These are phyloP conservation scores for Lichtheimia ornata DNA, from an alignment of 371 early-diverging fungal species.

Conservation along the genomic window DNA sequence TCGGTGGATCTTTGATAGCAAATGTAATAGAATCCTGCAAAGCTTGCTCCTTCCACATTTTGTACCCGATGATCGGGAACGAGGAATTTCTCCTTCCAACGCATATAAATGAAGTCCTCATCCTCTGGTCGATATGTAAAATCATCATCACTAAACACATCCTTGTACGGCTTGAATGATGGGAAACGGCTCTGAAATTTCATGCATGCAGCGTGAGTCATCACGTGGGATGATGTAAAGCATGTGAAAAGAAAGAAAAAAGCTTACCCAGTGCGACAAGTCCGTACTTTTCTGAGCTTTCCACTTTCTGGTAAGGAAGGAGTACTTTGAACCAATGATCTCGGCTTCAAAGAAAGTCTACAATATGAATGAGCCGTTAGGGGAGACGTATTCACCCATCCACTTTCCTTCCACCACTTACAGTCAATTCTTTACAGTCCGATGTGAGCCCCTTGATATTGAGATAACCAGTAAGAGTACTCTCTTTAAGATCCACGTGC, in stretches of 20 bases:
- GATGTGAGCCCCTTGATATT: conserved; percentile 74
- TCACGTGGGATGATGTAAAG: background rate
- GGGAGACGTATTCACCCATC: background rate
- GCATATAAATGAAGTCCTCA: conserved; percentile 88
- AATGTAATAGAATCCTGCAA: conserved; percentile 96
- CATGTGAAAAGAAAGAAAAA: background rate
- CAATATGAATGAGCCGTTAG: background rate
- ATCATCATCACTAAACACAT: conserved; percentile 67
- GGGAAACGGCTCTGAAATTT: conserved; percentile 57
- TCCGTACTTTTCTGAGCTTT: conserved; percentile 77
- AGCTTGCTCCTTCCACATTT: conserved; percentile 87
- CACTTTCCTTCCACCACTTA: conserved; percentile 5
- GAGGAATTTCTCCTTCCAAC: conserved; percentile 96
- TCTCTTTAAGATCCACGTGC: conserved; percentile 71
- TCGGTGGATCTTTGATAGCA: conserved; percentile 79
- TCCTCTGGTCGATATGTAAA: conserved; percentile 70
- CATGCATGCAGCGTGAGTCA: background rate
- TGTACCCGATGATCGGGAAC: conserved; percentile 92
- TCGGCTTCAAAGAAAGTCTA: conserved; percentile 85
- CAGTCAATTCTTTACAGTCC: conserved; percentile 58
- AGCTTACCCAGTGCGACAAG: conserved; percentile 78
- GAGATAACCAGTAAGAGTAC: conserved; percentile 75
- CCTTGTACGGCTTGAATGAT: conserved; percentile 62
- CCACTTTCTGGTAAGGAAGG: conserved; percentile 87
- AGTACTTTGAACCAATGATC: conserved; percentile 77